Conservation (phyloP, 768 basidiomycete species). For the Russula brevipes region DNA sequence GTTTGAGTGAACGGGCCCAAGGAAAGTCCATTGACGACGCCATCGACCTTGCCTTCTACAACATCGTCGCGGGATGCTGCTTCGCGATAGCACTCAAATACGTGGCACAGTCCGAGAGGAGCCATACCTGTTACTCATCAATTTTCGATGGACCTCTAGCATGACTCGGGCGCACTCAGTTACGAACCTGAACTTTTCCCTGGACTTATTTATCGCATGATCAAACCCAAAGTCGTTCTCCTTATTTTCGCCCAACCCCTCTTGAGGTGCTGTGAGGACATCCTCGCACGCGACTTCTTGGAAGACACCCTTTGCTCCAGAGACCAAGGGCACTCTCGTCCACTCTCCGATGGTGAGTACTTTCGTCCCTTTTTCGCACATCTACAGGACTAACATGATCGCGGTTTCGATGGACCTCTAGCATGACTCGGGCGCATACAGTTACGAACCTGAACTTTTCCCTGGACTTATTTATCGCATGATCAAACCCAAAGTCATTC, state of each 20-base stretch:
- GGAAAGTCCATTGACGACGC: conserved; percentile 58
- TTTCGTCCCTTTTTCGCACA: too few species aligned
- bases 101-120: conserved; percentile 87
- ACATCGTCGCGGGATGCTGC: conserved; percentile 86
- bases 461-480: conserved; percentile 90
- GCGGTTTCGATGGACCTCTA: too few species aligned
- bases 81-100: conserved; percentile 90
- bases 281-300: too few species aligned
- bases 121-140: conserved; percentile 77
- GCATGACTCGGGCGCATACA: too few species aligned
- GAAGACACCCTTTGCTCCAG: too few species aligned
- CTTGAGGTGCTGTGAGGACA: too few species aligned
- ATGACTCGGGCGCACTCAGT: too few species aligned
- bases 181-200: too few species aligned
- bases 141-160: conserved; percentile 30
- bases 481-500: conserved; percentile 99
- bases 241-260: conserved; percentile 62
- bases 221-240: conserved; percentile 98
- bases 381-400: too few species aligned
- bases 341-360: too few species aligned
- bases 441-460: too few species aligned
- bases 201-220: conserved; percentile 92
- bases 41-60: conserved; percentile 84
- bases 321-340: too few species aligned
- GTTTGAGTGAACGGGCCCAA: conserved; percentile 47